Conservation (phyloP, 257 asterid genomes). For the Anisodus tanguticus region DNA sequence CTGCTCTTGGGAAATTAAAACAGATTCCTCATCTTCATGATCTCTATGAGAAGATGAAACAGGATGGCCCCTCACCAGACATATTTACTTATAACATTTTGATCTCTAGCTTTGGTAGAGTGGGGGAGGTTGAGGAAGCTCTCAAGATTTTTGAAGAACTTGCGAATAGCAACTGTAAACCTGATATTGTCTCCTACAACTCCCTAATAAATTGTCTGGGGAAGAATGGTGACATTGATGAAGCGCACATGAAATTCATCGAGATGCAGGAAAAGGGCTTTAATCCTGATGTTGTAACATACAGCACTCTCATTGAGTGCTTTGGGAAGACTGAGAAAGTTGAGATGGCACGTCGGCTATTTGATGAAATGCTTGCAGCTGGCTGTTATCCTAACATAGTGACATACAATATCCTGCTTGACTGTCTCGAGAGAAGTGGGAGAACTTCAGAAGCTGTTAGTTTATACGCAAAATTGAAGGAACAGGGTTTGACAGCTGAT, state of each 20-base stretch:
- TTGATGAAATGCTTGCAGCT: slow-evolving; percentile 75
- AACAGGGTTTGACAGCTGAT: slow-evolving; percentile 82
- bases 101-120: slow-evolving; percentile 82
- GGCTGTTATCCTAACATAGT: slow-evolving; percentile 91
- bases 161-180: slow-evolving; percentile 67
- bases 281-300: slow-evolving; percentile 92
- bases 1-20: slow-evolving; percentile 78
- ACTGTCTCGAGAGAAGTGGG: slow-evolving; percentile 87
- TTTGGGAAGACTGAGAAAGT: slow-evolving; percentile 90
- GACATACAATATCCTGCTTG: slow-evolving; percentile 87
- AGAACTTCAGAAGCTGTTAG: slow-evolving; percentile 91
- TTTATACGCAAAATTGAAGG: slow-evolving; percentile 74
- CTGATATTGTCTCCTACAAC: slow-evolving; percentile 84
- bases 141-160: slow-evolving; percentile 81
- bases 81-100: slow-evolving; percentile 84
- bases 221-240: slow-evolving; percentile 86
- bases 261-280: slow-evolving; percentile 91
- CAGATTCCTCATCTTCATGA: slow-evolving; percentile 67
- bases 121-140: slow-evolving; percentile 83
- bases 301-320: slow-evolving; percentile 88
- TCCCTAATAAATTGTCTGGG: slow-evolving; percentile 89
- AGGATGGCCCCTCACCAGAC: slow-evolving; percentile 75
- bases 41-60: slow-evolving; percentile 81
- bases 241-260: slow-evolving; percentile 84
- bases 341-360: slow-evolving; percentile 81